Conservation (phyloP, 169 alveolate species). For the Eimeria falciformis region DNA sequence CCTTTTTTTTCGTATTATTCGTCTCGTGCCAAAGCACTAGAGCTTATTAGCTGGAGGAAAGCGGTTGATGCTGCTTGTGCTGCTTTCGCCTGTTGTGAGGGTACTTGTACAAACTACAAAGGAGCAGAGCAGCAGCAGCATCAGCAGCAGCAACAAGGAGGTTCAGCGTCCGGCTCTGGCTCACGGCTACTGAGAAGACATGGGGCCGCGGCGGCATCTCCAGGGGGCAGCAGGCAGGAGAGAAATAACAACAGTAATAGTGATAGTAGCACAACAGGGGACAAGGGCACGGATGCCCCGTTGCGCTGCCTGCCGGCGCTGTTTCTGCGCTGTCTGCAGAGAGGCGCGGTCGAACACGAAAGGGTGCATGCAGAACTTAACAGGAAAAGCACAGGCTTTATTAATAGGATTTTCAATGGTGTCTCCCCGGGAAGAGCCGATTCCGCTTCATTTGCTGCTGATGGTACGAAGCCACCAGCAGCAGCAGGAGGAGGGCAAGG, state of each 20-base stretch:
- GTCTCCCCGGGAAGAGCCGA: too few species aligned
- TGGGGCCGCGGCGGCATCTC: constrained; percentile 15
- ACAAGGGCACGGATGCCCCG: constrained; percentile 14
- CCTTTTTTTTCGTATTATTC: constrained; percentile 49
- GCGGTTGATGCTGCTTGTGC: constrained; percentile 65
- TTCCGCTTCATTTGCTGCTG: too few species aligned
- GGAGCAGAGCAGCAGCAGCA: constrained; percentile 60
- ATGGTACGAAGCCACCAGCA: constrained; percentile 6
- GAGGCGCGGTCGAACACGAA: background rate
- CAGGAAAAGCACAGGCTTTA: background rate
- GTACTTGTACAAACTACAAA: constrained; percentile 46
- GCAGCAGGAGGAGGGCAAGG: constrained; percentile 4
- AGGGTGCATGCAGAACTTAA: background rate
- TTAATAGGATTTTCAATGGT: background rate
- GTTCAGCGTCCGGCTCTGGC: constrained; percentile 39
- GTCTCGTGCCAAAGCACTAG: constrained; percentile 53
- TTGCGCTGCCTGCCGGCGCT: constrained; percentile 23
- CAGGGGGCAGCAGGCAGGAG: constrained; percentile 12
- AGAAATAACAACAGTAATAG: background rate
- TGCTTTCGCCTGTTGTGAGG: constrained; percentile 53
- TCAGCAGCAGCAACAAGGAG: constrained; percentile 26
- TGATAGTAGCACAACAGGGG: background rate
- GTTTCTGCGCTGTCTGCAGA: constrained; percentile 45
- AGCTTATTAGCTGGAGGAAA: constrained; percentile 11
- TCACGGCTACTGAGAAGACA: constrained; percentile 55